Evolutionary conservation across 164 flowering plant genomes (phyloP).

Genomic region (Aristolochia fimbriata): DNA sequence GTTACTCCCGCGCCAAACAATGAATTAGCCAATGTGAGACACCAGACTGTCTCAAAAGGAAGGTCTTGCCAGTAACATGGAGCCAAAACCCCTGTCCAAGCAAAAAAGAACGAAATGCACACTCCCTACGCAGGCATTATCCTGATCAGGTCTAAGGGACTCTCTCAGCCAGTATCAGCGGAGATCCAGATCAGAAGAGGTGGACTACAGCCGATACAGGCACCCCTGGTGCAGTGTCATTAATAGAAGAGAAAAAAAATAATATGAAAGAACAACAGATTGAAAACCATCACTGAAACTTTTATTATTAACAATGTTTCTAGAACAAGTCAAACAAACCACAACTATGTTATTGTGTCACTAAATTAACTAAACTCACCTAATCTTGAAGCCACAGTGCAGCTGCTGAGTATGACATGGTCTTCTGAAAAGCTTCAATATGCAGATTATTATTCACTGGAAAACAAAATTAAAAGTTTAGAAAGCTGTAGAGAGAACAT

Average conservation of each 20-base stretch:
- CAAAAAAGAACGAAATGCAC: conserved; percentile 55
- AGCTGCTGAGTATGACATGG: too few relatives aligned
- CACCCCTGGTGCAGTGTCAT: conserved; percentile 94
- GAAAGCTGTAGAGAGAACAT: too few relatives aligned
- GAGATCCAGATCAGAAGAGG: conserved; percentile 19
- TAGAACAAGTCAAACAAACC: conserved; percentile 3
- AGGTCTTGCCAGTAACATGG: conserved; percentile 23
- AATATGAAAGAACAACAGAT: not conserved
- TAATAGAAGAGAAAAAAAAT: conserved; percentile 11
- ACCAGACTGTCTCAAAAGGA: conserved; percentile 16
- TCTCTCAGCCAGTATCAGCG: conserved; percentile 77
- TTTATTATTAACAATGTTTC: not conserved
- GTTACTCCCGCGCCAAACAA: conserved; percentile 7
- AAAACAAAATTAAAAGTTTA: too few relatives aligned
- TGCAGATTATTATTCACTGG: too few relatives aligned
- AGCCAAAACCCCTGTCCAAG: conserved; percentile 32
- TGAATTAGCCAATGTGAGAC: conserved; percentile 7
- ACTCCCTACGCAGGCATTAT: conserved; percentile 99
- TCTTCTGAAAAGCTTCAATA: too few relatives aligned
- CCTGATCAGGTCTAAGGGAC: conserved; percentile 99
- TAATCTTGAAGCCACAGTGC: too few relatives aligned
- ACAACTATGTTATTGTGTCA: too few relatives aligned
- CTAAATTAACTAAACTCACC: too few relatives aligned
- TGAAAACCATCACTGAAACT: not conserved
- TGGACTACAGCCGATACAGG: conserved; percentile 45